Evolutionary conservation across 306 rosid species (phyloP), one percentile per base, ranked within the genome.

Genomic region (Trifolium subterraneum): DNA sequence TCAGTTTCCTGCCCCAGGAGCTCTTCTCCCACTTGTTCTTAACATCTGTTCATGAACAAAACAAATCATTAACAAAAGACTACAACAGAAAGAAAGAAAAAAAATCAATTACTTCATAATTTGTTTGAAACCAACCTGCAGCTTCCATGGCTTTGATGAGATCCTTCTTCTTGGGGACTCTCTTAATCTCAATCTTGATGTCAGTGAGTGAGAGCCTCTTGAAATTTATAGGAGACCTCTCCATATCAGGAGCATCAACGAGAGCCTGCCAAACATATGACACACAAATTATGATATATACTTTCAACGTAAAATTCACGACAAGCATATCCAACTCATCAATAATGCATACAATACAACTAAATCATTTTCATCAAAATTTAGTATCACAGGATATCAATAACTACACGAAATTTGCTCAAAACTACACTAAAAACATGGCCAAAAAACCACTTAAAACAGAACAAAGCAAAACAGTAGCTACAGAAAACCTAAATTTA

Each of bases 1-100:
- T 90, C 58, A 94, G 70, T 63, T 94, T 94, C 63, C 99, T 88
- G 0, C 99, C 99, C 97, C 97, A 94, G 0, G 99, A 92, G 80
- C 97, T 92, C 23, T 77, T 86, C 80, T 92, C 99, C 99, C 99
- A 94, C 88, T 92, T 94, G 90, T 90, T 91, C 86, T 92, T 89
- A 10, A 94, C 99, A 86, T 94, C 98, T 93, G 71, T 19, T 15
- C 3, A 68, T 29, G 6, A 65, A 9, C 0, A 10, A 3, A 50
- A 33, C 18, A 68, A 19, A 44, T 19, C 1, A 18, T 39, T 22
- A 64, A 27, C 11, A 12, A 8, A 7, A 38, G 6, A 3, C 59
- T 19, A 10, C 4, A 16, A 54, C 1, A 39, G 3, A 18, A 19
- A 20, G n/a, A n/a, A n/a, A n/a, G n/a, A n/a, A 38, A 42, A 47